These are phyloP conservation scores for Eremomyces bilateralis DNA, from an alignment of 495 filamentous ascomycete species.

Conservation along the genomic window DNA sequence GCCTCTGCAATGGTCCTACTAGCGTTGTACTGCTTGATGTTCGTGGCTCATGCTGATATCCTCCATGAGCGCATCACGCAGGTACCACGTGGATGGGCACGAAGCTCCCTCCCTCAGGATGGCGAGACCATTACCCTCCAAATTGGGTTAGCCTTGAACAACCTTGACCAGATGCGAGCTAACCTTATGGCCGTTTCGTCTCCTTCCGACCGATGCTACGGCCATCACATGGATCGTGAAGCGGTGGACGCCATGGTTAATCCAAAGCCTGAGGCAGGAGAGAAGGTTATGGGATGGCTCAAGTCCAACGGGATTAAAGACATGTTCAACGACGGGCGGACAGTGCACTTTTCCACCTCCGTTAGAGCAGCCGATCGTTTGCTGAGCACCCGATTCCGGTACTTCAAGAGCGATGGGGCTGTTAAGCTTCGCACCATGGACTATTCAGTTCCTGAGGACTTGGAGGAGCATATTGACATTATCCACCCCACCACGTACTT, in stretches of 20 bases:
- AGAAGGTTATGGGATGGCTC: conserved; percentile 28
- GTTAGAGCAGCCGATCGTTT: conserved; percentile 28
- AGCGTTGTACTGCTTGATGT: no score
- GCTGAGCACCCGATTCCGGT: conserved; percentile 25
- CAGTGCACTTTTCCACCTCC: conserved; percentile 27
- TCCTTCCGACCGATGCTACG: conserved; percentile 30
- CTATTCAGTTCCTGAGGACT: not conserved
- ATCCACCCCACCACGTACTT: conserved; percentile 1
- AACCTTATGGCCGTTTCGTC: conserved; percentile 33
- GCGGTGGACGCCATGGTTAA: conserved; percentile 31
- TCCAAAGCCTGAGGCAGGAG: conserved; percentile 17
- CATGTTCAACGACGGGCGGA: conserved; percentile 21
- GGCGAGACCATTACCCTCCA: conserved; percentile 15
- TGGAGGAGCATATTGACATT: not conserved
- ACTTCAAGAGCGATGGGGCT: conserved; percentile 18
- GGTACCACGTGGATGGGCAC: no score
- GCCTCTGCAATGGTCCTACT: no score
- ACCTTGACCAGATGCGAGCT: conserved; percentile 30
- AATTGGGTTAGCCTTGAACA: conserved; percentile 25
- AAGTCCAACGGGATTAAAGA: conserved; percentile 25
- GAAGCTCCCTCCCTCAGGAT: no score
- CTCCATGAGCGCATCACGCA: no score
- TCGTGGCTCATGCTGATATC: no score
- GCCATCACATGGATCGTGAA: conserved; percentile 30
- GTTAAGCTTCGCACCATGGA: conserved; percentile 13